A percentile compares a stretch with the other conserved stretches of the same genome.
These are phyloP conservation scores for Yamadazyma trypodendri DNA, from an alignment of 1,139 yeast genomes.

Conservation along the genomic window DNA sequence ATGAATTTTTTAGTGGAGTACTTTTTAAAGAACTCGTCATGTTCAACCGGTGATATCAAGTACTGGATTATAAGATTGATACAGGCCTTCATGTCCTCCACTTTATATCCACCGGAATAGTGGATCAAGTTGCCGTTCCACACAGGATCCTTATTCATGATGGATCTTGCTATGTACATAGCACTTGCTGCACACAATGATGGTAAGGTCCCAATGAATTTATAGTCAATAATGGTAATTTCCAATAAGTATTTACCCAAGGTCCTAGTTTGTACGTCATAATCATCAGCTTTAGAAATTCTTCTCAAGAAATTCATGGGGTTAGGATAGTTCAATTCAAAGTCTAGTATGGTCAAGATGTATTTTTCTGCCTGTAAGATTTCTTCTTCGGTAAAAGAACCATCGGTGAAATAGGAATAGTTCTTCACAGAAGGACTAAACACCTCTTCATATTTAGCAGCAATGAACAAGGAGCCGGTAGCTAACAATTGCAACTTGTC, in stretches of 20 bases:
- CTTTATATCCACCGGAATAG: slow-evolving; percentile 89
- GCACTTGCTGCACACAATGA: slow-evolving; percentile 89
- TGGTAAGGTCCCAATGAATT: slow-evolving; percentile 76
- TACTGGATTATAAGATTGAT: slow-evolving; percentile 76
- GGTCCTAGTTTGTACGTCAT: slow-evolving; percentile 89
- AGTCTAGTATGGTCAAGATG: slow-evolving; percentile 71
- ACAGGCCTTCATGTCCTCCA: slow-evolving; percentile 67
- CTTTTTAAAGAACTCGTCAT: slow-evolving; percentile 91
- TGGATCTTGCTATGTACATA: slow-evolving; percentile 82
- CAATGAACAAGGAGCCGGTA: slow-evolving; percentile 84
- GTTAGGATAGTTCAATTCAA: slow-evolving; percentile 84
- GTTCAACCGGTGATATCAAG: slow-evolving; percentile 79
- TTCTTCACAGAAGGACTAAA: slow-evolving; percentile 86
- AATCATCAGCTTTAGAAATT: slow-evolving; percentile 92
- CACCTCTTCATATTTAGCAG: slow-evolving; percentile 95
- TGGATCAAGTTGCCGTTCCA: slow-evolving; percentile 85
- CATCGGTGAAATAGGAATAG: slow-evolving; percentile 86
- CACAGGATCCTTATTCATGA: slow-evolving; percentile 66
- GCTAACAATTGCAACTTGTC: slow-evolving; percentile 88
- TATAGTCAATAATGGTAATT: slow-evolving; percentile 76
- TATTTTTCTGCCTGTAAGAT: slow-evolving; percentile 85
- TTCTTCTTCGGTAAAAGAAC: slow-evolving; percentile 80
- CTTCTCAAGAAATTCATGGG: slow-evolving; percentile 94
- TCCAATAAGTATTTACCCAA: slow-evolving; percentile 88
- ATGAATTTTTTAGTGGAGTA: slow-evolving; percentile 88